Conservation (phyloP, 1,284 basidiomycete genomes). For the Papiliotrema terrestris region DNA sequence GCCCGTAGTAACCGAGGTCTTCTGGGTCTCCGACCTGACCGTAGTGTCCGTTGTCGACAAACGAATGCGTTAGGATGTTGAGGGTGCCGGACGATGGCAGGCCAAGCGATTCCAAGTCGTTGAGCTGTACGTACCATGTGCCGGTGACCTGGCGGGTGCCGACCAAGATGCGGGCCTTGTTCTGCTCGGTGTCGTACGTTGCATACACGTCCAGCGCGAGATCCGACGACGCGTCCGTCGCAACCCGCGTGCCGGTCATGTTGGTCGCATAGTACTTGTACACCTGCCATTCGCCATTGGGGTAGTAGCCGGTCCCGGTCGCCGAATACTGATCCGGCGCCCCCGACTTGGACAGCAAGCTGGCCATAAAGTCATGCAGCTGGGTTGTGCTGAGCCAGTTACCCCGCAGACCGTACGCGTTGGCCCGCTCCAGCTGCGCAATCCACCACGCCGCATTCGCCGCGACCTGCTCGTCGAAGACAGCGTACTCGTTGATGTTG, state of each 20-base stretch:
- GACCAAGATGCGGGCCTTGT: slow-evolving; percentile 7
- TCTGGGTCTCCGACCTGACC: slow-evolving; percentile 5
- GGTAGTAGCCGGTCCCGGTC: slow-evolving; percentile 8
- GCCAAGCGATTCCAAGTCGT: slow-evolving; percentile 3
- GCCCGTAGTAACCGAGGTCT: background rate
- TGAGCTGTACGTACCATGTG: slow-evolving; percentile 6
- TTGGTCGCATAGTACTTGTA: slow-evolving; percentile 11
- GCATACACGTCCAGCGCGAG: slow-evolving; percentile 6
- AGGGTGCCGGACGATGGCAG: slow-evolving; percentile 4
- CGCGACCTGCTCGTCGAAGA: slow-evolving; percentile 6
- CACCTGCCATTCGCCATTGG: slow-evolving; percentile 10
- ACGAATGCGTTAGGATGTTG: slow-evolving; percentile 7
- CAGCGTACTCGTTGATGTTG: slow-evolving; percentile 14
- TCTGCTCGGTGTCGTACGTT: slow-evolving; percentile 4
- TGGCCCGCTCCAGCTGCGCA: slow-evolving; percentile 5
- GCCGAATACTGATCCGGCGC: slow-evolving; percentile 4
- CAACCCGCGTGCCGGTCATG: slow-evolving; percentile 8
- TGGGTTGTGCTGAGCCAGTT: slow-evolving; percentile 9
- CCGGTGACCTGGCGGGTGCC: slow-evolving; percentile 2
- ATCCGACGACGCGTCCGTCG: slow-evolving; percentile 3
- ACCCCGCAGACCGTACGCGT: slow-evolving; percentile 7
- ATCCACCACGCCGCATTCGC: slow-evolving; percentile 11
- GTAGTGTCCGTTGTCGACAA: slow-evolving; percentile 5
- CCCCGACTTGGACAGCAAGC: slow-evolving; percentile 5
- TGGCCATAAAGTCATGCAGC: slow-evolving; percentile 10